Evolutionary conservation across 495 filamentous ascomycete species (phyloP).

Genomic region (Delitschia confertaspora): DNA sequence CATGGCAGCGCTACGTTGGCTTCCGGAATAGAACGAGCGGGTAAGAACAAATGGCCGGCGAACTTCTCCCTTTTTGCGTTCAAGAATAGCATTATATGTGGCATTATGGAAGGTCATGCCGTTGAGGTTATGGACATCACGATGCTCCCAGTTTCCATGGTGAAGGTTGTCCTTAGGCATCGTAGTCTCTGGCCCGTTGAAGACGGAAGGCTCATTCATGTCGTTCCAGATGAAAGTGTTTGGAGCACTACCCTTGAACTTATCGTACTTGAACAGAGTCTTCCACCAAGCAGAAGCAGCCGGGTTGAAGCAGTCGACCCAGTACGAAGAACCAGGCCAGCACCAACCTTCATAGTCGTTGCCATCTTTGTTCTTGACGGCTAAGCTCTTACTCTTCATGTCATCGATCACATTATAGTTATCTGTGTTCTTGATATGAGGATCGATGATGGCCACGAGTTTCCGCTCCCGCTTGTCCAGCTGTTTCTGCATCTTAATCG

Average conservation of each 20-base stretch:
- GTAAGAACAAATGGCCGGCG: conserved; percentile 87
- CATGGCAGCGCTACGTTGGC: conserved; percentile 85
- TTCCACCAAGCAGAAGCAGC: conserved; percentile 83
- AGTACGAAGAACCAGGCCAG: conserved; percentile 93
- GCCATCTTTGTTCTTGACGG: conserved; percentile 79
- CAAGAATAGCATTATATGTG: conserved; percentile 72
- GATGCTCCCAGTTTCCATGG: conserved; percentile 86
- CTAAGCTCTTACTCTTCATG: conserved; percentile 72
- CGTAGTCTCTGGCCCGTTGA: conserved; percentile 93
- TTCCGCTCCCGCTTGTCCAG: conserved; percentile 76
- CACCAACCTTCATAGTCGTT: conserved; percentile 92
- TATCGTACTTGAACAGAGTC: conserved; percentile 73
- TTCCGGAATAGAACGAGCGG: conserved; percentile 80
- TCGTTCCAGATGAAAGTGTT: conserved; percentile 98
- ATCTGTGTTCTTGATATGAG: conserved; percentile 89
- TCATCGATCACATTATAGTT: conserved; percentile 69
- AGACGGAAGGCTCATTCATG: conserved; percentile 99
- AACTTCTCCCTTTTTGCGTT: conserved; percentile 69
- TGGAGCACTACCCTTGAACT: conserved; percentile 68
- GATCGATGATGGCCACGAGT: conserved; percentile 89
- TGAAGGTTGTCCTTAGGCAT: conserved; percentile 98
- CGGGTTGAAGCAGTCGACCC: conserved; percentile 92
- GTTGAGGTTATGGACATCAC: conserved; percentile 91
- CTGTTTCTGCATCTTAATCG: conserved; percentile 77
- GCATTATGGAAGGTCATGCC: conserved; percentile 91